Conservation (phyloP, 257 asterid genomes). For the Ballota nigra region DNA sequence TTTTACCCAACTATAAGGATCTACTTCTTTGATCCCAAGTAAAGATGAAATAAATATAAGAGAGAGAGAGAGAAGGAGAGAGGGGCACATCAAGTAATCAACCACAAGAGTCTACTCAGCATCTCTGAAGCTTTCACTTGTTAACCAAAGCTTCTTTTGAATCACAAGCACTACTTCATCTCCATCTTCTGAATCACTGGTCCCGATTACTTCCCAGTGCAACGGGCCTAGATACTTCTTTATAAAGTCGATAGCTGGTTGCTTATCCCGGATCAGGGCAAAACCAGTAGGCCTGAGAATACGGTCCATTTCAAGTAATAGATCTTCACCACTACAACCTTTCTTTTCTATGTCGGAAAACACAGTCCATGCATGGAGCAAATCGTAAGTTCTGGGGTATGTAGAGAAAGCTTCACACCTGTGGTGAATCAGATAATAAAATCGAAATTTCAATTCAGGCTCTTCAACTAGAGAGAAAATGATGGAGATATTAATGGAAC, state of each 20-base stretch:
- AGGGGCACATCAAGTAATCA: background rate
- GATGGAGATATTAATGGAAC: no score
- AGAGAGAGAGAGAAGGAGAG: background rate
- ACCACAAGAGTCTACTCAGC: slow-evolving; percentile 44
- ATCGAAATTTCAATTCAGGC: background rate
- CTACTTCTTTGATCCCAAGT: slow-evolving; percentile 42
- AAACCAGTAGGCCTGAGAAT: slow-evolving; percentile 91
- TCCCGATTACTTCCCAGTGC: slow-evolving; percentile 88
- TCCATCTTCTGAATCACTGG: slow-evolving; percentile 57
- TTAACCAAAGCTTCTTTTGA: slow-evolving; percentile 88
- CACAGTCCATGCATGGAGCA: slow-evolving; percentile 86
- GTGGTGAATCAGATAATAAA: slow-evolving; percentile 5
- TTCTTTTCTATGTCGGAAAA: slow-evolving; percentile 88
- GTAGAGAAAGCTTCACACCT: slow-evolving; percentile 98
- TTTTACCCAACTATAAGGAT: slow-evolving; percentile 24
- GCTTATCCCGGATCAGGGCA: slow-evolving; percentile 68
- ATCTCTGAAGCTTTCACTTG: slow-evolving; percentile 80
- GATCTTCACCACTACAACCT: slow-evolving; percentile 95
- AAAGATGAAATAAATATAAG: slow-evolving; percentile 33
- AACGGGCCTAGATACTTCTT: slow-evolving; percentile 69
- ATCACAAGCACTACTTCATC: slow-evolving; percentile 61
- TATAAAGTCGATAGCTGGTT: slow-evolving; percentile 69
- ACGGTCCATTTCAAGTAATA: slow-evolving; percentile 87
- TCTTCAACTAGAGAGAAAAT: background rate
- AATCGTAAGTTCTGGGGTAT: slow-evolving; percentile 90